Base-by-base conservation (phyloP, 73 alveolate species). In the Paramecium octaurelia region DNA sequence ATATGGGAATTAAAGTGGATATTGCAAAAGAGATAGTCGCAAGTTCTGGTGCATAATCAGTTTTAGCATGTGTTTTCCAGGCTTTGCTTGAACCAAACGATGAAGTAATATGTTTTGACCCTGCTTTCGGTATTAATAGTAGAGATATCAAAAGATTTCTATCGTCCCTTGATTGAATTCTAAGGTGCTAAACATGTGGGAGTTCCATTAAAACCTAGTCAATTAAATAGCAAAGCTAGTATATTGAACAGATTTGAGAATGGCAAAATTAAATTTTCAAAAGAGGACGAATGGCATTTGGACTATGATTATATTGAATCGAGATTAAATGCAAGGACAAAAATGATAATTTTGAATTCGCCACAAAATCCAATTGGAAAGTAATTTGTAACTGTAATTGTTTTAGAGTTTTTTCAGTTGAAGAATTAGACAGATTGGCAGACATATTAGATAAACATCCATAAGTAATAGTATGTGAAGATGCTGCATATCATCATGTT, bases 341-440 rank as follows among this genome's bases (percentile, higher is more conserved):
- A 95, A 73, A 94, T 92, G 46, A 68, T 97, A 24, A 29, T 97
- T 23, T 60, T 97, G n/a, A 97, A 97, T 88, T 93, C 92, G 38
- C 97, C 98, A 8, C 96, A 95, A 86, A 97, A 97, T 91, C 99
- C 99, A 14, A 95, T 97, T 69, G 99, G 98, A 23, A 97, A 97
- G 64, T 73, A 73, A 73, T 73, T 16, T 16, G 0, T 21, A 64
- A 20, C 11, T 73, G 2, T 34, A 31, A 64, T 73, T 73, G 0
- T 40, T 2, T 12, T 73, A 73, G 68, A 86, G 95, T 88, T 8
- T 95, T 96, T 92, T 60, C 96, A n/a, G 40, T 42, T 35, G 92
- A 95, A 77, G 99, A 97, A 73, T 59, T 96, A 24, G 95, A 96
- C 54, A 77, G 86, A 69, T 92, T 97, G 44, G 93, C 96, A 8